Conservation (phyloP, 495 filamentous ascomycete species). For the Immersiella caudata region DNA sequence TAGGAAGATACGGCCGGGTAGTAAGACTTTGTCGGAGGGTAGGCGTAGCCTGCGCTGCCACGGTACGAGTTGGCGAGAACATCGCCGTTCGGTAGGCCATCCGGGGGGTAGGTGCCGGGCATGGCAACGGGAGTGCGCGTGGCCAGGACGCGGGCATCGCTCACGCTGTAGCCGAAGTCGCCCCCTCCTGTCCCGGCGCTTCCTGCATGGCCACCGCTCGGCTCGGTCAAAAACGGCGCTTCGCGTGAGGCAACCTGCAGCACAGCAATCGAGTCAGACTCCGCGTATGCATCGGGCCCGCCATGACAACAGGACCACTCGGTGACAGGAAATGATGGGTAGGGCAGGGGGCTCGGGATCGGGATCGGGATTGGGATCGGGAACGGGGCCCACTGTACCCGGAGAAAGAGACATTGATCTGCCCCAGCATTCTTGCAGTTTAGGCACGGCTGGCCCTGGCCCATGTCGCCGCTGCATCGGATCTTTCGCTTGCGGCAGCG, state of each 20-base stretch:
- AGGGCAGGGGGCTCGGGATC: not conserved
- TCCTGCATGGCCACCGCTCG: not conserved
- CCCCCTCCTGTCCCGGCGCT: not conserved
- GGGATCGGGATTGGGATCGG: not conserved
- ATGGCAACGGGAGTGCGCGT: slow-evolving; percentile 36
- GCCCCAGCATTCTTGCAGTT: slow-evolving; percentile 79
- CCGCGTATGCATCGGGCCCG: not conserved
- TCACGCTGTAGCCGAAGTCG: slow-evolving; percentile 46
- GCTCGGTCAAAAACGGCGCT: slow-evolving; percentile 44
- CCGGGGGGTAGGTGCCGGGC: slow-evolving; percentile 33
- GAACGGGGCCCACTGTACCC: slow-evolving; percentile 54
- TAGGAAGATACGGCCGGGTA: slow-evolving; percentile 42
- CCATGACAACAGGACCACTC: not conserved
- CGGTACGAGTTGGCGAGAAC: slow-evolving; percentile 35
- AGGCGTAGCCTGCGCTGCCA: slow-evolving; percentile 21
- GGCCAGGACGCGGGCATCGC: slow-evolving; percentile 44
- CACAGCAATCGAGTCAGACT: slow-evolving; percentile 26
- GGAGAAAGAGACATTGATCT: slow-evolving; percentile 73
- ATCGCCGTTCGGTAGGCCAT: slow-evolving; percentile 33
- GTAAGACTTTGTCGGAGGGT: slow-evolving; percentile 38
- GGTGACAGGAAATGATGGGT: not conserved
- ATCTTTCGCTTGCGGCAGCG: slow-evolving; percentile 95
- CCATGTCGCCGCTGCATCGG: slow-evolving; percentile 86
- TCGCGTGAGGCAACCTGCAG: slow-evolving; percentile 53
- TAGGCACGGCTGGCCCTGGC: slow-evolving; percentile 72